Conservation (phyloP, 495 filamentous ascomycete species). For the Aspergillus avenaceus region DNA sequence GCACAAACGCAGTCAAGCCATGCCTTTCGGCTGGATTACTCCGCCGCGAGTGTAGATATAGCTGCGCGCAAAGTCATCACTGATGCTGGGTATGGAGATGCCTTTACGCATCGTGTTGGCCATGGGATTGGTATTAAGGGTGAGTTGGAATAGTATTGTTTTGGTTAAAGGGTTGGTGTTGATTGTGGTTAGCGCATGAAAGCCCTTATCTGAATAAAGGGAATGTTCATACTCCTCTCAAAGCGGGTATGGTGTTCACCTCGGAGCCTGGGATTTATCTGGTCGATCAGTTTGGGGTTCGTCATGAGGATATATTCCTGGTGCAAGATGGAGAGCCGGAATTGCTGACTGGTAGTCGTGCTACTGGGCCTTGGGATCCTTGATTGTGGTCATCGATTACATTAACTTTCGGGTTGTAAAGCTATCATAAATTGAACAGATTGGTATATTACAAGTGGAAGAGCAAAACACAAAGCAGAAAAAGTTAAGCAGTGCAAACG, state of each 20-base stretch:
- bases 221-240: conserved; percentile 35
- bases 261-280: conserved; percentile 54
- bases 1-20: conserved; percentile 45
- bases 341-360: conserved; percentile 41
- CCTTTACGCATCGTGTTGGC: conserved; percentile 54
- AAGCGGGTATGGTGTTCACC: conserved; percentile 51
- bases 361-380: conserved; percentile 44
- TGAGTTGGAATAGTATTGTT: conserved; percentile 1
- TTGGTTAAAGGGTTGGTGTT: too few relatives aligned
- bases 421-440: not conserved
- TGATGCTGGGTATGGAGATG: conserved; percentile 44
- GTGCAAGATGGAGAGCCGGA: conserved; percentile 43
- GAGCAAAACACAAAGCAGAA: not conserved
- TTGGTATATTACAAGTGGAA: not conserved
- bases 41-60: conserved; percentile 49
- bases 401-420: too few relatives aligned
- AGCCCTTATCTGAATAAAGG: conserved; percentile 54
- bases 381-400: conserved; percentile 15
- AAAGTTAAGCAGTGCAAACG: not conserved
- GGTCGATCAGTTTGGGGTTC: conserved; percentile 48
- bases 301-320: conserved; percentile 51
- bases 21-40: conserved; percentile 37
- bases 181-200: conserved; percentile 48
- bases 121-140: conserved; percentile 56
- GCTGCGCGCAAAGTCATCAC: conserved; percentile 49